Percentiles rank a stretch among this genome's conserved stretches.
Conservation (phyloP, 768 basidiomycete species). For the Mycena rosella region DNA sequence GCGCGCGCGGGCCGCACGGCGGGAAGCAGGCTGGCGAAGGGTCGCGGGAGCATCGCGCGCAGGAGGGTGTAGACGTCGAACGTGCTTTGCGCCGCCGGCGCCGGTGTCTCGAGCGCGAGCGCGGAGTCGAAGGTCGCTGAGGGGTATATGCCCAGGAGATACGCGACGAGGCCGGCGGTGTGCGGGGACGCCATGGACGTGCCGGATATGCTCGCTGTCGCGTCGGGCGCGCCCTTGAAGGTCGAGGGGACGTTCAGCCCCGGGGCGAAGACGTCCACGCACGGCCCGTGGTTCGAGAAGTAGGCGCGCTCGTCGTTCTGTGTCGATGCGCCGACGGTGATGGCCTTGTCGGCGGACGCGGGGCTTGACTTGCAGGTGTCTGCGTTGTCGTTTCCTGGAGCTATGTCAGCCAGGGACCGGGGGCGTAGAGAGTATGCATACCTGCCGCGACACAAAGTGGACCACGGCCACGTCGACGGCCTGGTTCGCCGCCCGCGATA, state of each 20-base stretch:
- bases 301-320: constrained; percentile 85
- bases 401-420: neutral
- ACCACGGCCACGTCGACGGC: constrained; percentile 91
- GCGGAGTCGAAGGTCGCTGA: constrained; percentile 70
- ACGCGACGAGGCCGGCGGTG: constrained; percentile 89
- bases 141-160: constrained; percentile 91
- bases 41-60: constrained; percentile 67
- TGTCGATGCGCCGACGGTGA: constrained; percentile 95
- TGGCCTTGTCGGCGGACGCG: constrained; percentile 85
- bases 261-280: constrained; percentile 94
- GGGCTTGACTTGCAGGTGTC: constrained; percentile 95
- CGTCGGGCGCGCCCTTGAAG: constrained; percentile 72
- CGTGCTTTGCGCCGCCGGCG: constrained; percentile 12
- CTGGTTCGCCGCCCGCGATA: constrained; percentile 84
- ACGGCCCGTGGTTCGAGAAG: constrained; percentile 92
- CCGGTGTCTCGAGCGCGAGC: constrained; percentile 51
- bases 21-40: constrained; percentile 70
- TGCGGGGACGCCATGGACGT: constrained; percentile 97
- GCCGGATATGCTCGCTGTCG: constrained; percentile 84
- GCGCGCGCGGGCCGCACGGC: constrained; percentile 54
- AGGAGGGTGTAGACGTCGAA: constrained; percentile 63
- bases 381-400: constrained; percentile 79
- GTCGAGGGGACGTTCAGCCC: constrained; percentile 93
- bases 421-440: constrained; percentile 47
- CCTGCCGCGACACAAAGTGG: constrained; percentile 97